A percentile compares a stretch with the other conserved stretches of the same genome.
Evolutionary conservation across 192 early-diverging fungal species (phyloP).

Genomic region (Irineochytrium annulatum): DNA sequence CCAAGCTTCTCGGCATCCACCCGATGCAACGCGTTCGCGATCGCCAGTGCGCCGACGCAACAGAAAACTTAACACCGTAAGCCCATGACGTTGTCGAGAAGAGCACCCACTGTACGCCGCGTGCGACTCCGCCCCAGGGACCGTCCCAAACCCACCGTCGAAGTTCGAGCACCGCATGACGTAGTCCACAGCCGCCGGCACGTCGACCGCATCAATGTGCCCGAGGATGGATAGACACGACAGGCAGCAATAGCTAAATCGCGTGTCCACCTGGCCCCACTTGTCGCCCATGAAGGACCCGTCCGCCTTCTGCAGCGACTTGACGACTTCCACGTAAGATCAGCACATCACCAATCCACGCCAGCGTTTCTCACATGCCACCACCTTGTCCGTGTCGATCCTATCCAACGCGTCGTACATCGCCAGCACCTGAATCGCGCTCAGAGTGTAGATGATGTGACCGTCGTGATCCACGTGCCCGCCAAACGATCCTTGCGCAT

Average conservation of each 20-base stretch:
- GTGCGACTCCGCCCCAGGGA: slow-evolving; percentile 88
- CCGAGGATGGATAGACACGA: slow-evolving; percentile 74
- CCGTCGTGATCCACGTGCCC: slow-evolving; percentile 82
- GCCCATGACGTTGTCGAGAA: neutral
- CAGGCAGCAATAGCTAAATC: slow-evolving; percentile 86
- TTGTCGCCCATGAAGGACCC: slow-evolving; percentile 88
- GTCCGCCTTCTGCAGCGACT: slow-evolving; percentile 50
- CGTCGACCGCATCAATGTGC: slow-evolving; percentile 60
- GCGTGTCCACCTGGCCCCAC: slow-evolving; percentile 92
- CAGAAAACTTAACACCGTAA: slow-evolving; percentile 68
- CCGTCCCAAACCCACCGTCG: slow-evolving; percentile 92
- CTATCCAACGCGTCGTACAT: slow-evolving; percentile 76
- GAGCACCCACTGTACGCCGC: slow-evolving; percentile 66
- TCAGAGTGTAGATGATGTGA: slow-evolving; percentile 87
- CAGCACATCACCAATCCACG: neutral
- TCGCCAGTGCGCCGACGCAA: slow-evolving; percentile 83
- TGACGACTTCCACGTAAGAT: slow-evolving; percentile 49
- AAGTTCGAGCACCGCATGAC: slow-evolving; percentile 82
- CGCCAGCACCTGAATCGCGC: slow-evolving; percentile 82
- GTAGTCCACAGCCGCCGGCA: slow-evolving; percentile 64
- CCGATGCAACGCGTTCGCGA: slow-evolving; percentile 69
- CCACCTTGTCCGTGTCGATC: slow-evolving; percentile 62
- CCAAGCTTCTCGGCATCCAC: slow-evolving; percentile 80
- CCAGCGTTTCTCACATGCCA: slow-evolving; percentile 56
- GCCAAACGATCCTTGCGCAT: slow-evolving; percentile 76